phyloP scores from a whole-genome alignment of 2,329 filamentous ascomycete genomes.

The Bipolaris victoriae region DNA sequence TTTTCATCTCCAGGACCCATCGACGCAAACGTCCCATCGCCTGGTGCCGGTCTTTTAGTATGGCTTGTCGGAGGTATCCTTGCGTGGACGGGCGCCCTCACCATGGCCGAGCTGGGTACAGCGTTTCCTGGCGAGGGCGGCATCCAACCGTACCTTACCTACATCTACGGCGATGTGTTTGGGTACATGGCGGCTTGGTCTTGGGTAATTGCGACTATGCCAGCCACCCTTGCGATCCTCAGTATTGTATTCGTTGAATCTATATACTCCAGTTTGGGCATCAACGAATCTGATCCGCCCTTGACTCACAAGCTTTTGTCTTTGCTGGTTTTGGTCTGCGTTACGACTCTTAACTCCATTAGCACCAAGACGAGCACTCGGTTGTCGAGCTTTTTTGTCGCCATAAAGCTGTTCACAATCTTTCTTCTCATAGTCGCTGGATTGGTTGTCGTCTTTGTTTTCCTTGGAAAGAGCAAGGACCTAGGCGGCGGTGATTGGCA shows the following conservation, averaged over 20 bases:
- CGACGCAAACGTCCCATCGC: constrained; percentile 68
- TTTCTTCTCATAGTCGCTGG: constrained; percentile 45
- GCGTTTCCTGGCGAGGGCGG: constrained; percentile 69
- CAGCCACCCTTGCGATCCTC: constrained; percentile 67
- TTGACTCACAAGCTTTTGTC: constrained; percentile 50
- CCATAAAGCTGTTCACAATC: constrained; percentile 46
- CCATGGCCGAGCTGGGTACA: constrained; percentile 68
- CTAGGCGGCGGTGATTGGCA: constrained; percentile 45
- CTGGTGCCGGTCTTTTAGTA: constrained; percentile 62
- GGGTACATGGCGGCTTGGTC: constrained; percentile 70
- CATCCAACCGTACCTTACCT: constrained; percentile 66
- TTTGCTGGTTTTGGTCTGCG: constrained; percentile 47
- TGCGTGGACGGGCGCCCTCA: constrained; percentile 68
- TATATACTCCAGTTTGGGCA: constrained; percentile 58
- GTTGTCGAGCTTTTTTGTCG: constrained; percentile 49
- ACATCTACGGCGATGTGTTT: constrained; percentile 66
- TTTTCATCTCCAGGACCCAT: constrained; percentile 70
- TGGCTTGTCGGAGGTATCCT: constrained; percentile 68
- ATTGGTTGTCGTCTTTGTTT: constrained; percentile 42
- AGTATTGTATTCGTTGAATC: constrained; percentile 65
- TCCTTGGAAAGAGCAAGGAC: constrained; percentile 36
- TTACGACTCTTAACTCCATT: constrained; percentile 53
- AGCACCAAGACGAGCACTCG: constrained; percentile 52
- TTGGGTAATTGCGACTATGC: constrained; percentile 70
- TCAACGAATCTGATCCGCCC: constrained; percentile 61